Conservation (phyloP, 2,329 filamentous ascomycete species). For the Paecilomyces sp. region DNA sequence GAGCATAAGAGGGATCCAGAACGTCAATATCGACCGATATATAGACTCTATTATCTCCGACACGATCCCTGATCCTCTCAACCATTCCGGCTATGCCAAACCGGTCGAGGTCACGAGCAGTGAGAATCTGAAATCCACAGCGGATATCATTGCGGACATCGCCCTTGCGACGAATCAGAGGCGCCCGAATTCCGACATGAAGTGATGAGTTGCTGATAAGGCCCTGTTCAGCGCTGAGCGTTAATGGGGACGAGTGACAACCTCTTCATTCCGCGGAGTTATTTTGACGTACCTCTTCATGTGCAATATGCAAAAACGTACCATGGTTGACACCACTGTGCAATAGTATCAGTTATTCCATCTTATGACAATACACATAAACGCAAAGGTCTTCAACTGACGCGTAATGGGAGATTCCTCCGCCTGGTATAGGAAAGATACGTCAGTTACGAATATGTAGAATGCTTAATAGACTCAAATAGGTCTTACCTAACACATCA, state of each 20-base stretch:
- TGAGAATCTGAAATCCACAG: conserved; percentile 50
- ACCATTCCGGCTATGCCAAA: conserved; percentile 43
- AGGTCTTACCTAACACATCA: conserved; percentile 38
- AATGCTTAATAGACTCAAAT: background rate
- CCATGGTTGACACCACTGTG: conserved; percentile 47
- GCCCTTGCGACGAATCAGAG: conserved; percentile 41
- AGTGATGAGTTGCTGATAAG: conserved; percentile 49
- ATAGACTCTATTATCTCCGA: conserved; percentile 44
- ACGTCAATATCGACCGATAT: conserved; percentile 53
- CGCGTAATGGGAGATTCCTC: conserved; percentile 46
- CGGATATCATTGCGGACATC: conserved; percentile 47
- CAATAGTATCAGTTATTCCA: background rate
- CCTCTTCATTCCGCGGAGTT: background rate
- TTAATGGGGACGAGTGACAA: background rate
- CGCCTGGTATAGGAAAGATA: conserved; percentile 23
- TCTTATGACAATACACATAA: background rate
- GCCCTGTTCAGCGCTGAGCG: conserved; percentile 20
- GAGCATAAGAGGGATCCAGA: conserved; percentile 49
- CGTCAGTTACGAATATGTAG: background rate
- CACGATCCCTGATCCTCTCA: conserved; percentile 40
- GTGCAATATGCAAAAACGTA: conserved; percentile 50
- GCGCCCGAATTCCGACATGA: conserved; percentile 51
- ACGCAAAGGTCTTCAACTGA: conserved; percentile 17
- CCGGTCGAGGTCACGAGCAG: conserved; percentile 46
- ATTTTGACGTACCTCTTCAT: conserved; percentile 41